These are phyloP conservation scores for Roridomyces roridus DNA, from an alignment of 768 basidiomycete species.

Conservation along the genomic window DNA sequence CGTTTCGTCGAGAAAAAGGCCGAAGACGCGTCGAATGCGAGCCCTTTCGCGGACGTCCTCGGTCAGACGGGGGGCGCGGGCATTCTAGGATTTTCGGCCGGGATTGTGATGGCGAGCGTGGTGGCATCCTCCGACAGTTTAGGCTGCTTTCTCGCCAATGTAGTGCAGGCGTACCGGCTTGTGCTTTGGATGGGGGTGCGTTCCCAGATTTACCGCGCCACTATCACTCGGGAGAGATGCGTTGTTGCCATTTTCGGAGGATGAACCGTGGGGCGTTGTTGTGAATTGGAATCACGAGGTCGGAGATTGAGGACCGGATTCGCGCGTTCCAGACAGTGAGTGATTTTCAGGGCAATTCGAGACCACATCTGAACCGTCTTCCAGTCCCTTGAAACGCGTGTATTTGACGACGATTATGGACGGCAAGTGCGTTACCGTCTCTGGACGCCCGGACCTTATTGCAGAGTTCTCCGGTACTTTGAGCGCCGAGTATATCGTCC, in stretches of 20 bases:
- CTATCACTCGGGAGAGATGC: conserved; percentile 6
- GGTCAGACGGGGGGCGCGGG: conserved; percentile 43
- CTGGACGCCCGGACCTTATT: conserved; percentile 61
- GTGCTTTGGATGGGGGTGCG: conserved; percentile 52
- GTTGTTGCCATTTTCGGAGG: too few relatives aligned
- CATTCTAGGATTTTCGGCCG: conserved; percentile 52
- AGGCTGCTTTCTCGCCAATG: conserved; percentile 39
- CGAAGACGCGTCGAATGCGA: conserved; percentile 6
- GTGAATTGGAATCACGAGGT: too few relatives aligned
- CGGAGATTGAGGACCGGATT: too few relatives aligned
- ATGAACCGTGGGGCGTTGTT: too few relatives aligned
- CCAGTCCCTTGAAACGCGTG: too few relatives aligned
- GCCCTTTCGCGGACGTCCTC: conserved; percentile 33
- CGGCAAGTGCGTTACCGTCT: conserved; percentile 56
- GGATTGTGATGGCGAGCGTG: conserved; percentile 50
- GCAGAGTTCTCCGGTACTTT: conserved; percentile 46
- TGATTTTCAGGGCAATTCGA: too few relatives aligned
- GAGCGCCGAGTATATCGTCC: conserved; percentile 40
- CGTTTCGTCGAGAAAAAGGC: conserved; percentile 38
- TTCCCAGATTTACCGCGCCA: conserved; percentile 38
- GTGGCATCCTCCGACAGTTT: conserved; percentile 41
- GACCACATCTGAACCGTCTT: too few relatives aligned
- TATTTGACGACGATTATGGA: conserved; percentile 59
- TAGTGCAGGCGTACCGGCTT: conserved; percentile 46
- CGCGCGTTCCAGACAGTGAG: too few relatives aligned